Evolutionary conservation across 2,329 filamentous ascomycete genomes (phyloP).

Genomic region (Claviceps spartinae): DNA sequence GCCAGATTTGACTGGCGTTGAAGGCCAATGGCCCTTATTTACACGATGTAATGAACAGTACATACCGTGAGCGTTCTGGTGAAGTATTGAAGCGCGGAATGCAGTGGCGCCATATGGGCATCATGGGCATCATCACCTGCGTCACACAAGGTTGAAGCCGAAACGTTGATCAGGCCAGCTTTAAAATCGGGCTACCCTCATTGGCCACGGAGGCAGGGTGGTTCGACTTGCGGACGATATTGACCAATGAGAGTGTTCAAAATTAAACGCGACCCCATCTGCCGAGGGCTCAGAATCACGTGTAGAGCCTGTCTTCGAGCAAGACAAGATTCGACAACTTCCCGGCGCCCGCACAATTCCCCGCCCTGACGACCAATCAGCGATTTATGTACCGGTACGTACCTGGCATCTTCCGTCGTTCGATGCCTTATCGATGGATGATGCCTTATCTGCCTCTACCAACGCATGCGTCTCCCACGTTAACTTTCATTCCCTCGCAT

Average conservation of each 20-base stretch:
- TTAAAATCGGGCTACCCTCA: neutral
- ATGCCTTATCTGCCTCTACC: neutral
- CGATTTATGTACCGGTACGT: neutral
- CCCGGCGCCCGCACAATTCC: constrained; percentile 5
- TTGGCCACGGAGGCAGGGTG: neutral
- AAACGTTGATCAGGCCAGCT: neutral
- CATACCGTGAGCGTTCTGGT: too few species aligned
- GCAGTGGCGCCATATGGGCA: constrained; percentile 1
- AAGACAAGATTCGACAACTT: neutral
- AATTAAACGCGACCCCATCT: neutral
- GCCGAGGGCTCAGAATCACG: constrained; percentile 1
- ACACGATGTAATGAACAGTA: too few species aligned
- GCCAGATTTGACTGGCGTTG: too few species aligned
- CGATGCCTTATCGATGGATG: constrained; percentile 7
- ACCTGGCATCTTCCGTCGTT: constrained; percentile 8
- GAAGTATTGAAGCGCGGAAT: neutral
- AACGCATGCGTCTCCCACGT: neutral
- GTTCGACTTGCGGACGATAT: neutral
- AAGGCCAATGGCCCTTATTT: too few species aligned
- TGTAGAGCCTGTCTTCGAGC: neutral
- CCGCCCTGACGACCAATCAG: constrained; percentile 21
- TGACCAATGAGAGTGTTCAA: neutral
- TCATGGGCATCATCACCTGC: constrained; percentile 1
- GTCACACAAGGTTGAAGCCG: neutral
- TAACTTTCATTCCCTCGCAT: constrained; percentile 1